Base-by-base conservation (phyloP, 2,329 filamentous ascomycete genomes). In the Apiospora phragmitis region DNA sequence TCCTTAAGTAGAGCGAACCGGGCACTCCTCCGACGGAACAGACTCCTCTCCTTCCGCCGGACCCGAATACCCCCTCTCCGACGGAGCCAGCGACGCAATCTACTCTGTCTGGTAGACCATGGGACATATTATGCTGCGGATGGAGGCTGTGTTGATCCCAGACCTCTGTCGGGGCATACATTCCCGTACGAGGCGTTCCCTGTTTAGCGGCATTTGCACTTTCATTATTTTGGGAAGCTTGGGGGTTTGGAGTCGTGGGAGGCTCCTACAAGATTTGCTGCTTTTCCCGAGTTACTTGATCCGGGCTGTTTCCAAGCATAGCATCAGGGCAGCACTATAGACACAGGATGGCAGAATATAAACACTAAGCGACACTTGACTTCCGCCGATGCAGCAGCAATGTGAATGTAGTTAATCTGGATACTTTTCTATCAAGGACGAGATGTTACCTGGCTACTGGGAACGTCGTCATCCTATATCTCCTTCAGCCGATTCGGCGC, bases 1-100 rank as follows among this genome's bases (percentile, higher is more conserved):
- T 94, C 78, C 92, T 90, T 83, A 93, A 85, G 67, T 70, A 69
- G 67, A 41, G 43, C 49, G 32, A 18, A 51, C n/a, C 35, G 66
- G 55, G 51, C 49, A 51, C 38, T 16, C 11, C 51, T 35, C 29
- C 18, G 29, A 59, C 51, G 29, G 51, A 59, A 35, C 29, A 18
- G 26, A 3, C 12, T 24, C 49, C 5, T 6, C 26, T 55, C 26
- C 14, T 21, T 21, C 18, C 29, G 16, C 3, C 51, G 16, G 11
- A 18, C 42, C 29, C 45, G 38, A 38, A 32, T 41, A 43, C 38
- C 2, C n/a, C 35, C 42, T 12, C 55, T 62, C 21, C 8, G 18
- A n/a, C 55, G 9, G 26, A 32, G 2, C 51, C 26, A 29, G 16
- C 14, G 26, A 21, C 9, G 24, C 26, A 59, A 32, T 18, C 3